These are phyloP conservation scores for Wickerhamiella hasegawae DNA, from an alignment of 805 yeast genomes.

Conservation along the genomic window DNA sequence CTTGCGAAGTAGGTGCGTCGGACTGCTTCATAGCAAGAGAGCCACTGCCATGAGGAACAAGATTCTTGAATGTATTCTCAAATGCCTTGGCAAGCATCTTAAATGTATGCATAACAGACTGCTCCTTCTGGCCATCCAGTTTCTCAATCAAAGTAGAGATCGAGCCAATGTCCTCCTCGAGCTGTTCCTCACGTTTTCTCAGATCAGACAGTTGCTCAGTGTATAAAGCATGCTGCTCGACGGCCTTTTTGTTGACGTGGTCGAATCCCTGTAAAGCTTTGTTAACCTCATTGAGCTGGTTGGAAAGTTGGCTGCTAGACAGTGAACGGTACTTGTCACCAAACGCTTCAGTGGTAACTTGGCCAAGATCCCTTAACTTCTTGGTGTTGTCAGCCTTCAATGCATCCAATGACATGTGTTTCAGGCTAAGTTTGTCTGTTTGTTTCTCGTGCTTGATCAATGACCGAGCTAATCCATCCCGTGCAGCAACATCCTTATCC, in stretches of 20 bases:
- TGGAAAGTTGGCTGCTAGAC: constrained; percentile 37
- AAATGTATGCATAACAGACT: constrained; percentile 68
- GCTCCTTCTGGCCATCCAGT: constrained; percentile 62
- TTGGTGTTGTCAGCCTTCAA: constrained; percentile 59
- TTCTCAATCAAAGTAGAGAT: constrained; percentile 56
- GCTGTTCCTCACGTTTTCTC: constrained; percentile 45
- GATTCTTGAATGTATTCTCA: constrained; percentile 52
- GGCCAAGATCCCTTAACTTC: constrained; percentile 72
- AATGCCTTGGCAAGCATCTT: constrained; percentile 61
- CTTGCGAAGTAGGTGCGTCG: constrained; percentile 29
- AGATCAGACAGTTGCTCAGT: constrained; percentile 57
- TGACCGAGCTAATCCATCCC: constrained; percentile 28
- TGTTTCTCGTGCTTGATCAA: constrained; percentile 45
- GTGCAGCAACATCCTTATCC: constrained; percentile 1
- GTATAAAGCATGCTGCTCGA: constrained; percentile 66
- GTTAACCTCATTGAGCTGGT: constrained; percentile 36
- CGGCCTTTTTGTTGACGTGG: constrained; percentile 78
- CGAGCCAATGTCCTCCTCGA: constrained; percentile 52
- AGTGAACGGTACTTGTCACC: constrained; percentile 35
- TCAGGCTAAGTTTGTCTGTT: constrained; percentile 50
- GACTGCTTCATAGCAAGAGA: constrained; percentile 44
- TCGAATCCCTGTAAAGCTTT: constrained; percentile 44
- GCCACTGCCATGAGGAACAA: constrained; percentile 78
- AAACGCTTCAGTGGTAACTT: constrained; percentile 53
- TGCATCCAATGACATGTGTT: constrained; percentile 38